Percentiles rank a stretch among this genome's conserved stretches.
Conservation (phyloP, 2,329 filamentous ascomycete species). For the Amauroascus verrucosus region DNA sequence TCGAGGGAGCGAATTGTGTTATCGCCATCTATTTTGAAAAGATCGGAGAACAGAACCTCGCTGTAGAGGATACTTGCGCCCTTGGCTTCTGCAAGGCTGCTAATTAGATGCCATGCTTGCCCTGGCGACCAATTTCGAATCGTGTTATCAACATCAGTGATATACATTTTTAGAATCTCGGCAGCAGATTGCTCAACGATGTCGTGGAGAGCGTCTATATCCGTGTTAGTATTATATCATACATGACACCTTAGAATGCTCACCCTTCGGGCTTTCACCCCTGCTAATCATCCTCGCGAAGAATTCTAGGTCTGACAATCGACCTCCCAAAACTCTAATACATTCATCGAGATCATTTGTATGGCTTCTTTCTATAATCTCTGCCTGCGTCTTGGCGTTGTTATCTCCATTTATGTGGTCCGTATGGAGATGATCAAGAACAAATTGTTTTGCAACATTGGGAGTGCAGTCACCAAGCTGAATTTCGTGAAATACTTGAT, state of each 20-base stretch:
- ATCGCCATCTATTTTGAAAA: conserved; percentile 66
- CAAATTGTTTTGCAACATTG: conserved; percentile 77
- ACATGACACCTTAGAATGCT: conserved; percentile 8
- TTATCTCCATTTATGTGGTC: conserved; percentile 31
- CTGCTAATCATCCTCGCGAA: conserved; percentile 80
- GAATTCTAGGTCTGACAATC: conserved; percentile 91
- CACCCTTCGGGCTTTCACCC: conserved; percentile 64
- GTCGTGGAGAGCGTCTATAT: conserved; percentile 63
- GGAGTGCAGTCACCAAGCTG: conserved; percentile 77
- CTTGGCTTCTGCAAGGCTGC: conserved; percentile 58
- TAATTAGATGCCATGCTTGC: conserved; percentile 86
- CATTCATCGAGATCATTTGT: conserved; percentile 66
- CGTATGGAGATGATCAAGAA: conserved; percentile 62
- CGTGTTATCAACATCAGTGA: conserved; percentile 51
- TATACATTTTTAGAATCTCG: conserved; percentile 88
- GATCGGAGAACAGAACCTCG: conserved; percentile 65
- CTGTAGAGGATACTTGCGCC: conserved; percentile 61
- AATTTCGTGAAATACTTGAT: conserved; percentile 80
- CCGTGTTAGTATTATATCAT: not conserved
- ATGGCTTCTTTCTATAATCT: conserved; percentile 31
- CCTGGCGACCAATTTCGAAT: conserved; percentile 63
- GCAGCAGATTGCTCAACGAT: conserved; percentile 83
- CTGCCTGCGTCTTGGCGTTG: conserved; percentile 24
- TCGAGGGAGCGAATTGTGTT: conserved; percentile 68
- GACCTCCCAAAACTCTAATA: conserved; percentile 73